Conservation (phyloP, 2,329 filamentous ascomycete genomes). For the Fusarium brachygibbosum region DNA sequence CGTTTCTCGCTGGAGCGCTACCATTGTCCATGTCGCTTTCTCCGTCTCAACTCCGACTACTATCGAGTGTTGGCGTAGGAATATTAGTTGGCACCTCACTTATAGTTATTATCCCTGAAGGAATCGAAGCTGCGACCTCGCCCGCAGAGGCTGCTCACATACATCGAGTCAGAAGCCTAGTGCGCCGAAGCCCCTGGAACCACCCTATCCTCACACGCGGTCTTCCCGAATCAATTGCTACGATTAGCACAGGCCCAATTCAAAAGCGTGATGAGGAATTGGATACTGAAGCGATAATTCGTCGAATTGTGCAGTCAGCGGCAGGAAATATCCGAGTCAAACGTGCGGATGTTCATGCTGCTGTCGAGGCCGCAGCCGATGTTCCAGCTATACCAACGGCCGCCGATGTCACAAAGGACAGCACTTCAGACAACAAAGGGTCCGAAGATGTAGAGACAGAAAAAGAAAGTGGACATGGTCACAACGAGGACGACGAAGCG, state of each 20-base stretch:
- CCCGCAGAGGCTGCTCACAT: constrained; percentile 58
- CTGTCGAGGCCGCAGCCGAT: constrained; percentile 31
- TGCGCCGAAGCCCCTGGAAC: constrained; percentile 52
- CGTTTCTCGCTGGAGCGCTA: constrained; percentile 91
- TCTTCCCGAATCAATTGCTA: constrained; percentile 45
- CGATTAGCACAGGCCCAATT: constrained; percentile 29
- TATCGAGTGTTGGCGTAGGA: constrained; percentile 93
- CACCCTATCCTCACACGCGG: constrained; percentile 46
- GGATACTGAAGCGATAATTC: constrained; percentile 35
- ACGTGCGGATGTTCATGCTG: constrained; percentile 32
- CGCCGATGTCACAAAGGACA: constrained; percentile 24
- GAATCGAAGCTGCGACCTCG: constrained; percentile 88
- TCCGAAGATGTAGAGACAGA: constrained; percentile 28
- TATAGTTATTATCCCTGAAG: constrained; percentile 97
- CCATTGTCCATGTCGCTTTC: constrained; percentile 91
- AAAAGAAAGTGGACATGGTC: constrained; percentile 49
- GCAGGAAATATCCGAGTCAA: constrained; percentile 18
- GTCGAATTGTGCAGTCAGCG: constrained; percentile 29
- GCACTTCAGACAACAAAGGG: constrained; percentile 12
- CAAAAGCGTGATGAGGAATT: constrained; percentile 14
- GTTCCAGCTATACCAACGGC: constrained; percentile 32
- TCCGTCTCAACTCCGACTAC: constrained; percentile 85
- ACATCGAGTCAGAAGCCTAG: constrained; percentile 53
- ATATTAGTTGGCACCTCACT: constrained; percentile 94
- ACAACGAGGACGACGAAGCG: constrained; percentile 51